phyloP scores from a whole-genome alignment of 192 early-diverging fungal species.

The Linnemannia zychae region DNA sequence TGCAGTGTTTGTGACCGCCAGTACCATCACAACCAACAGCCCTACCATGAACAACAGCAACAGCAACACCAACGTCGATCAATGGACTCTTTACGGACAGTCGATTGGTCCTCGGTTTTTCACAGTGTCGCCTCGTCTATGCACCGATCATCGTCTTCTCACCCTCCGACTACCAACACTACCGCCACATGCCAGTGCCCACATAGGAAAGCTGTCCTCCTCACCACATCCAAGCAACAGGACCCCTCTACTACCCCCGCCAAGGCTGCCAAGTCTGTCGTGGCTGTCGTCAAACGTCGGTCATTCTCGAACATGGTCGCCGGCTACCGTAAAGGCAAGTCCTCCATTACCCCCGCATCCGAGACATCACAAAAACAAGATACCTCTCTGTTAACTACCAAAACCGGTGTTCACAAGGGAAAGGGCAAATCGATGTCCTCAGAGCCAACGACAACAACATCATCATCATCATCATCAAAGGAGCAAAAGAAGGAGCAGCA shows the following conservation, averaged over 20 bases:
- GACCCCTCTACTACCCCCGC: not conserved
- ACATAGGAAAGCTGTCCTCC: not conserved
- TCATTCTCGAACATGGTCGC: not conserved
- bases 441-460: not conserved
- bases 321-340: not conserved
- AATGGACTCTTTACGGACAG: not conserved
- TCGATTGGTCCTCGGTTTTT: constrained; percentile 18
- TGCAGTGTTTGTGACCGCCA: not conserved
- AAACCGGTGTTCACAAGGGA: not conserved
- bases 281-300: not conserved
- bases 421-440: not conserved
- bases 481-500: not conserved
- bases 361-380: too few species aligned
- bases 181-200: not conserved
- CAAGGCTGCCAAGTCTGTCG: not conserved
- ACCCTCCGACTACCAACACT: not conserved
- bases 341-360: not conserved
- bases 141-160: not conserved
- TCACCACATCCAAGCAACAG: constrained; percentile 1
- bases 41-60: not conserved
- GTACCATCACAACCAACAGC: not conserved
- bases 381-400: too few species aligned
- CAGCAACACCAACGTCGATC: not conserved
- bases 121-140: not conserved
- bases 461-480: not conserved